Percentiles rank a stretch among this genome's conserved stretches.
Evolutionary conservation across 345 rosid genomes (phyloP).

Genomic region (Heritiera fomes): DNA sequence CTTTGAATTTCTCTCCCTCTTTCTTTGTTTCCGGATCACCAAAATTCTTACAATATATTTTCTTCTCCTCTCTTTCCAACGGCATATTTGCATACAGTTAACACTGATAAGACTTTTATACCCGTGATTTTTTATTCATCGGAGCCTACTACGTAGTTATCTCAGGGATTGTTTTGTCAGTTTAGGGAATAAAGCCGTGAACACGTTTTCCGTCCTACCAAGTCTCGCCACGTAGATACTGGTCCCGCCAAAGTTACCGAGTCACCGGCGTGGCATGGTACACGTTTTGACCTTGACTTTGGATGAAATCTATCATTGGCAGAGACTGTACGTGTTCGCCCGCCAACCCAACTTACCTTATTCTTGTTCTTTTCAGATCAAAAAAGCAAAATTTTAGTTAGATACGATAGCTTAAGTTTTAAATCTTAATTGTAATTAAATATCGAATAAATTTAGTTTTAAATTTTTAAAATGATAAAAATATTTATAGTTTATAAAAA

Average conservation of each 20-base stretch:
- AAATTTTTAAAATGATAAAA: too few relatives aligned
- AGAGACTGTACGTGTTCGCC: background rate
- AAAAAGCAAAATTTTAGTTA: background rate
- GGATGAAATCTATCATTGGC: background rate
- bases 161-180: conserved; percentile 4
- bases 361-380: background rate
- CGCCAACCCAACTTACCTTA: background rate
- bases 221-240: conserved; percentile 11
- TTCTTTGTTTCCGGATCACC: conserved; percentile 11
- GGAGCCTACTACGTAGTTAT: too few relatives aligned
- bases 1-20: conserved; percentile 7
- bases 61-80: background rate
- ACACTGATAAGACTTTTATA: conserved; percentile 23
- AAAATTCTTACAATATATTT: background rate
- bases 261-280: background rate
- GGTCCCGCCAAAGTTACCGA: background rate
- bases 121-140: background rate
- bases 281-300: background rate
- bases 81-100: conserved; percentile 18
- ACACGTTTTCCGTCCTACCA: conserved; percentile 12
- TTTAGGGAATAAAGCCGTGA: background rate
- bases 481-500: too few relatives aligned
- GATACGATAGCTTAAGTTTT: too few relatives aligned
- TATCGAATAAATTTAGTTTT: too few relatives aligned
- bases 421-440: too few relatives aligned